A percentile compares a stretch with the other conserved stretches of the same genome.
Evolutionary conservation across 192 early-diverging fungal species (phyloP).

Genomic region (Radiomyces spectabilis): DNA sequence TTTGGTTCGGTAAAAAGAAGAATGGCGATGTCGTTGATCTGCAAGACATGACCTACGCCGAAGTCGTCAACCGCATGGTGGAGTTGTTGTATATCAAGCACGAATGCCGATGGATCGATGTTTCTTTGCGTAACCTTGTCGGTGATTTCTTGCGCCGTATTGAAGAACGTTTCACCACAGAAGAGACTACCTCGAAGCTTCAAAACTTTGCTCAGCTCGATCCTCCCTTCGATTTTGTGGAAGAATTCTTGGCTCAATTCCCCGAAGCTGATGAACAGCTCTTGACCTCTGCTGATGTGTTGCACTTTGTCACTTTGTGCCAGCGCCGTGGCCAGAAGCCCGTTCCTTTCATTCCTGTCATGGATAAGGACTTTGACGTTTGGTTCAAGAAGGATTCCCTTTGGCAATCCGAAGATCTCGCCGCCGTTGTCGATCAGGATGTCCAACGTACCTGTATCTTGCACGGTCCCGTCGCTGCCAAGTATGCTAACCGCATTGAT

Average conservation of each 20-base stretch:
- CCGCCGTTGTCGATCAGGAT: constrained; percentile 79
- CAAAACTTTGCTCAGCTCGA: constrained; percentile 56
- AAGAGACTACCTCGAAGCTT: constrained; percentile 49
- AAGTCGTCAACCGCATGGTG: constrained; percentile 76
- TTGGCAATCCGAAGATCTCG: constrained; percentile 86
- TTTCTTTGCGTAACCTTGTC: constrained; percentile 57
- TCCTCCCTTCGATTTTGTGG: constrained; percentile 56
- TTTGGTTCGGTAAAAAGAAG: constrained; percentile 88
- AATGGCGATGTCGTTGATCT: constrained; percentile 70
- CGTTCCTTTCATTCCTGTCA: constrained; percentile 78
- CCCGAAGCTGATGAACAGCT: constrained; percentile 63
- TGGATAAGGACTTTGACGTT: constrained; percentile 84
- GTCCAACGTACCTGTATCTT: constrained; percentile 76
- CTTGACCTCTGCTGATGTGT: constrained; percentile 77
- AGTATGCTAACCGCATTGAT: constrained; percentile 62
- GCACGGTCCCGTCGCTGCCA: constrained; percentile 82
- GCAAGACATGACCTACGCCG: constrained; percentile 90
- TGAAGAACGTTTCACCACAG: constrained; percentile 80
- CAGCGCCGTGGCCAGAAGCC: constrained; percentile 79
- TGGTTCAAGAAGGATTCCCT: constrained; percentile 87
- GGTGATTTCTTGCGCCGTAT: constrained; percentile 76
- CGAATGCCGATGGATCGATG: constrained; percentile 74
- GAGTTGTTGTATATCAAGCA: constrained; percentile 72
- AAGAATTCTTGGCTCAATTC: constrained; percentile 61
- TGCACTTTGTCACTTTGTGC: constrained; percentile 72